Evolutionary conservation across 2,329 filamentous ascomycete species (phyloP), one percentile per base, ranked within the genome.

Genomic region (Didymella arachidicola): DNA sequence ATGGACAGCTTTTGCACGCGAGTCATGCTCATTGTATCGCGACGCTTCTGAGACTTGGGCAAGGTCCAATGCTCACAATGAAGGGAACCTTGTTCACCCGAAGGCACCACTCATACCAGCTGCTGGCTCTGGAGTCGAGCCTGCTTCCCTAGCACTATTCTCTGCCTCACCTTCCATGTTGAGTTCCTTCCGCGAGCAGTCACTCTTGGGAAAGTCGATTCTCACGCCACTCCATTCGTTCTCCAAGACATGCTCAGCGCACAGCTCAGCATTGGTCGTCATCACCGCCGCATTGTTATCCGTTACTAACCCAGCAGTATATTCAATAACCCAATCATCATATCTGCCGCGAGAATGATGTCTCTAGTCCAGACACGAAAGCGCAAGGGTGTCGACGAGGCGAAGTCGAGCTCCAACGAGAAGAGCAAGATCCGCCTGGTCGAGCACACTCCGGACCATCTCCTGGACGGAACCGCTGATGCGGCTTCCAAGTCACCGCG

Each of bases 371-470:
- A 63, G 22, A 53, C 61, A 25, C 68, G 68, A 45, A 77, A 77
- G 56, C 67, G 74, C 44, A 77, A 74, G 55, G 72, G 73, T 38
- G 52, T 44, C 36, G 62, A 71, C 45, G 67, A 65, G 19, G 62
- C 58, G 1, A 60, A 51, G 25, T 42, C 61, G 12, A 51, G 56
- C 16, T 68, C 69, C 22, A 60, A 61, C n/a, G 70, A 73, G 26
- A 73, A 72, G 49, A 69, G 59, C 56, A 77, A 76, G 32, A 65
- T 76, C 12, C 74, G 74, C 22, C 57, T 75, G 26, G 60, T 76
- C n/a, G 74, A 72, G 51, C 59, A 55, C 38, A 64, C 64, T 10
- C 57, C 53, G 8, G 63, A 69, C 19, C 48, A 47, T 3, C 27
- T 51, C 8, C 32, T 61, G 10, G 61, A 62, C 11, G 60, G 60